phyloP scores from a whole-genome alignment of 306 rosid species.

The Sphenostylis stenocarpa region DNA sequence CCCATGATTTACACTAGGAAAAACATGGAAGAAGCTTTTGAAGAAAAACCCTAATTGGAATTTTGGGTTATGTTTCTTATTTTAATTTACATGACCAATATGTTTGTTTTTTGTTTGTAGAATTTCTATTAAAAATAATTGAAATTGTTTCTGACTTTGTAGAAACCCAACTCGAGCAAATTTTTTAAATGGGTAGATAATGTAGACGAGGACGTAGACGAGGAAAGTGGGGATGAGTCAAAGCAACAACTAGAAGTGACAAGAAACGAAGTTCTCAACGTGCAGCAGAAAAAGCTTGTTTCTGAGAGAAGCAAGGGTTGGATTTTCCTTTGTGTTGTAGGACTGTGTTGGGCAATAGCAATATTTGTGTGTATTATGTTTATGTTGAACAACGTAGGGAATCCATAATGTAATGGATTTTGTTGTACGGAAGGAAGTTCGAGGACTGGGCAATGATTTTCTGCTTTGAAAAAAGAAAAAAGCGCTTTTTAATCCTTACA shows the following conservation, averaged over 20 bases:
- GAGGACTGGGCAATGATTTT: neutral
- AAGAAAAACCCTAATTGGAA: neutral
- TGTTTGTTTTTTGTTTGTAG: neutral
- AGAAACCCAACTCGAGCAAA: neutral
- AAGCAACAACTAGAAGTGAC: neutral
- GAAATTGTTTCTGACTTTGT: neutral
- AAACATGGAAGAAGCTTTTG: neutral
- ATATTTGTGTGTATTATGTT: neutral
- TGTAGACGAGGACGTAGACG: neutral
- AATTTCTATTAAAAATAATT: neutral
- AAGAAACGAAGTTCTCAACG: neutral
- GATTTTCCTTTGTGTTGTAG: neutral
- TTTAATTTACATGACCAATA: neutral
- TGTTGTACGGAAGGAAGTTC: too few species aligned
- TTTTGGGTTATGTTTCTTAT: neutral
- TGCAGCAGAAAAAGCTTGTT: neutral
- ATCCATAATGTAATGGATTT: neutral
- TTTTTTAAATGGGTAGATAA: neutral
- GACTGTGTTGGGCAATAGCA: neutral
- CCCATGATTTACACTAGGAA: too few species aligned
- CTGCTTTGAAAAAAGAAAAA: too few species aligned
- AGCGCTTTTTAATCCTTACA: too few species aligned
- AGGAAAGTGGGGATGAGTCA: neutral
- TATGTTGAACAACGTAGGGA: neutral
- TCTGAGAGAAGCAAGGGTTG: neutral